Base-by-base conservation (phyloP, 164 flowering plant genomes). In the Magnolia changhungtana region DNA sequence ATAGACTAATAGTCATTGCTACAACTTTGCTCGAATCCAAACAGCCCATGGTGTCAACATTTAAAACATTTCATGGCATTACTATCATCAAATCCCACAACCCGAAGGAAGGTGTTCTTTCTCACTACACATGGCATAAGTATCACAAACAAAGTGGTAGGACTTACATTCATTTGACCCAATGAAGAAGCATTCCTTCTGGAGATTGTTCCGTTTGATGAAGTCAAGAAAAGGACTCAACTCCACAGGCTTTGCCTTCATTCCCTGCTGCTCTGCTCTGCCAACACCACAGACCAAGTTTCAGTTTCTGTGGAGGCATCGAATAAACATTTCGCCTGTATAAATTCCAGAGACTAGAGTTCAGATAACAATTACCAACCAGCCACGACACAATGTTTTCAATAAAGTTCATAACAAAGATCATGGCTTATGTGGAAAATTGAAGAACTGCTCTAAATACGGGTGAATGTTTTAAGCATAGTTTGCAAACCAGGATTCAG, bases 251-350 rank as follows among this genome's bases (percentile, higher is more conserved):
- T 77, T 79, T 24, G 50, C 19, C 18, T 77, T 71, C 31, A 83
- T 81, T 52, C 86, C 84, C 51, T 75, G 82, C 55, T 83, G 86
- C 72, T 81, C 83, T 79, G 78, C 83, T 75, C 85, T 83, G 82
- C 77, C 72, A 81, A 45, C 14, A 78, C 7, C 14, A 74, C 50
- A 65, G 75, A 50, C 63, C 18, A 45, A 70, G 59, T 31, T 24
- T 72, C 11, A 63, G 29, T 65, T 51, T 72, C 55, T 18, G 14
- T 65, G 23, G 8, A 23, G 5, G 19, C 55, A 70, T 55, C 61
- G 10, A 55, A 55, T 16, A 55, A 16, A 16, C 16, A 55, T 16
- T 13, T 55, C 10, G 61, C 4, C 10, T 11, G 10, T 55, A 11
- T 8, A 55, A 55, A 55, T 37, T 3, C 61, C 61, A 55, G 61